Percentiles rank a stretch among this genome's conserved stretches.
Conservation (phyloP, 208 protist genomes). For the Phytomonas sp. region DNA sequence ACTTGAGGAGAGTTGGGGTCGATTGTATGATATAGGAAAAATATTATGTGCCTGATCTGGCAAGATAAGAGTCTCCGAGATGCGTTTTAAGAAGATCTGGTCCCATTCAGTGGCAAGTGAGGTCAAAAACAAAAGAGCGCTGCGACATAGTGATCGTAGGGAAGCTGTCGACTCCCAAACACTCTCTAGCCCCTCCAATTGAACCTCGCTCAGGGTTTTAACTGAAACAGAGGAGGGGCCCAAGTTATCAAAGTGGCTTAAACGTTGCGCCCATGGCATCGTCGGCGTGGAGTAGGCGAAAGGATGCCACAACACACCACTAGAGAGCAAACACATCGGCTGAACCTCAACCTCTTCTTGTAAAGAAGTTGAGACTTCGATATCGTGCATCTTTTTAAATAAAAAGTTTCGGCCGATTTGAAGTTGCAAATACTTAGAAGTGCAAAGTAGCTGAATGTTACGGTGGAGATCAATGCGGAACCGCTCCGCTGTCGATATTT, state of each 20-base stretch:
- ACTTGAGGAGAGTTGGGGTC: neutral
- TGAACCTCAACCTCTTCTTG: slow-evolving; percentile 30
- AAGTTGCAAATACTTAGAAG: slow-evolving; percentile 25
- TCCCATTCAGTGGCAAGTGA: slow-evolving; percentile 48
- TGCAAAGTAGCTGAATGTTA: slow-evolving; percentile 38
- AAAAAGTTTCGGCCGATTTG: slow-evolving; percentile 51
- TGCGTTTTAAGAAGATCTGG: slow-evolving; percentile 37
- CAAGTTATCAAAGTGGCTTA: slow-evolving; percentile 15
- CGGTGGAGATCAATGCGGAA: slow-evolving; percentile 51
- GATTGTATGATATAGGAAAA: slow-evolving; percentile 26
- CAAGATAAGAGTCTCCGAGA: slow-evolving; percentile 47
- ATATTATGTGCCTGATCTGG: slow-evolving; percentile 47
- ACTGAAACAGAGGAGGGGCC: slow-evolving; percentile 16
- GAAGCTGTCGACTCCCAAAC: neutral
- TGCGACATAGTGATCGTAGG: slow-evolving; percentile 25
- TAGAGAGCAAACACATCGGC: slow-evolving; percentile 36
- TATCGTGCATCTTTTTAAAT: slow-evolving; percentile 42
- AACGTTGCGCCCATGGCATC: slow-evolving; percentile 23
- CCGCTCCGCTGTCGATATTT: slow-evolving; percentile 27
- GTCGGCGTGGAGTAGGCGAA: slow-evolving; percentile 41
- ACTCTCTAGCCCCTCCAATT: neutral
- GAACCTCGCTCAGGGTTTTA: neutral
- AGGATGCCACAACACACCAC: slow-evolving; percentile 45
- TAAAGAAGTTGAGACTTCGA: slow-evolving; percentile 19
- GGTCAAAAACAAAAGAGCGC: slow-evolving; percentile 38